Evolutionary conservation across 768 basidiomycete species (phyloP).

Genomic region (Rossbeevera mucosa): DNA sequence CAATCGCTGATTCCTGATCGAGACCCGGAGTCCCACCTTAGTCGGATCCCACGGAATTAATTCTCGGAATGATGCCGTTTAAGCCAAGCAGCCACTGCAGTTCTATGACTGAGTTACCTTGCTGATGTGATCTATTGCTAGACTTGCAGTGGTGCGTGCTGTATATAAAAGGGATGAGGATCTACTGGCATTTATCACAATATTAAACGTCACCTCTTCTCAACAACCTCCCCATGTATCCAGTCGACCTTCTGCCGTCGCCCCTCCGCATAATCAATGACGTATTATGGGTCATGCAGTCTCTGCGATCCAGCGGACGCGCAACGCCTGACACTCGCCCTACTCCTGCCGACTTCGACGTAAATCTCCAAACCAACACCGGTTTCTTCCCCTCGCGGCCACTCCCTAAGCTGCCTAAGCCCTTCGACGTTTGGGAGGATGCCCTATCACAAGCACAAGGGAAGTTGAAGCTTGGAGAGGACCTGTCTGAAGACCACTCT

Average conservation of each 20-base stretch:
- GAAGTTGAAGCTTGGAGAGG: constrained; percentile 54
- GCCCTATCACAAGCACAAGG: constrained; percentile 53
- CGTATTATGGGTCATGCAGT: constrained; percentile 43
- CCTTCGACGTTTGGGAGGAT: constrained; percentile 68
- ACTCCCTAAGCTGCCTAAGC: constrained; percentile 48
- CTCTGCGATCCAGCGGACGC: constrained; percentile 35
- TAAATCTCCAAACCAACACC: constrained; percentile 44
- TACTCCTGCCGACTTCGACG: constrained; percentile 47
- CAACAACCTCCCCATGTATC: constrained; percentile 22
- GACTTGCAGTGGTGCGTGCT: constrained; percentile 28
- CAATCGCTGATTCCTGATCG: constrained; percentile 20
- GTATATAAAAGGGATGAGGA: constrained; percentile 31
- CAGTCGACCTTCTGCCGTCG: constrained; percentile 44
- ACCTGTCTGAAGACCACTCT: constrained; percentile 44
- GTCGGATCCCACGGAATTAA: constrained; percentile 22
- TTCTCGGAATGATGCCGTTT: constrained; percentile 30
- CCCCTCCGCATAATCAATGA: constrained; percentile 49
- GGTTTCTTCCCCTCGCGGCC: constrained; percentile 81
- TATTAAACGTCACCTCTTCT: neutral
- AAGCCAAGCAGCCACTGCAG: constrained; percentile 28
- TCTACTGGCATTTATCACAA: constrained; percentile 4
- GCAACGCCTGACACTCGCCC: constrained; percentile 30
- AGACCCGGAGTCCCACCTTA: constrained; percentile 6
- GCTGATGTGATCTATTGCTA: constrained; percentile 27
- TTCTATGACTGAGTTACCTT: constrained; percentile 32